Percentiles rank a stretch among this genome's conserved stretches.
Conservation (phyloP, 805 yeast genomes). For the Starmerella potacharoeniae region DNA sequence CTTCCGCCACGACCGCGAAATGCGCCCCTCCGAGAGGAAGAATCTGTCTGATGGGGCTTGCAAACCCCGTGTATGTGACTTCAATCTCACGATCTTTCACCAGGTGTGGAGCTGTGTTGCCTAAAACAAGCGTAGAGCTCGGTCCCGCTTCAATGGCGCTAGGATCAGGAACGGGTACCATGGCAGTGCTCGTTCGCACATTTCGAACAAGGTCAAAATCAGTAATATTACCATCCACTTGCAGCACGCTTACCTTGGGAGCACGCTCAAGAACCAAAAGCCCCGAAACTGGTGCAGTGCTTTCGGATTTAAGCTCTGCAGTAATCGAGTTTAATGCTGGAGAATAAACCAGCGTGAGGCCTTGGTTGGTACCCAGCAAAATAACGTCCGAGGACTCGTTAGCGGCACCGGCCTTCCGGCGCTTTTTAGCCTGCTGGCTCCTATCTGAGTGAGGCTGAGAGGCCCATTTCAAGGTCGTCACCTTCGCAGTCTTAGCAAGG, state of each 20-base stretch:
- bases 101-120: constrained; percentile 55
- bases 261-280: background rate
- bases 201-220: constrained; percentile 50
- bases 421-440: constrained; percentile 20
- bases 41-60: constrained; percentile 50
- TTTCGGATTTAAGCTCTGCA: constrained; percentile 26
- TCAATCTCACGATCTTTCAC: constrained; percentile 36
- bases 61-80: constrained; percentile 62
- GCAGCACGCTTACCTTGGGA: constrained; percentile 12
- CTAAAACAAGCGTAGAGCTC: constrained; percentile 35
- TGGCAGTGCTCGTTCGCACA: constrained; percentile 28
- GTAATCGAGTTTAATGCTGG: constrained; percentile 52
- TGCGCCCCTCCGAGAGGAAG: constrained; percentile 32
- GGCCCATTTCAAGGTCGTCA: constrained; percentile 45
- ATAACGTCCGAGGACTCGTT: constrained; percentile 28
- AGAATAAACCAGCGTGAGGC: constrained; percentile 53
- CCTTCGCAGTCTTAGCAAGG: constrained; percentile 41
- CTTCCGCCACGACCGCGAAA: constrained; percentile 60
- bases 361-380: constrained; percentile 55
- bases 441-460: constrained; percentile 3
- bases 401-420: constrained; percentile 10
- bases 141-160: background rate
- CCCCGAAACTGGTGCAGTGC: constrained; percentile 5
- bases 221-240: constrained; percentile 31
- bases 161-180: constrained; percentile 7